phyloP scores from a whole-genome alignment of 1,284 basidiomycete species.

The Polyporus tsugae region DNA sequence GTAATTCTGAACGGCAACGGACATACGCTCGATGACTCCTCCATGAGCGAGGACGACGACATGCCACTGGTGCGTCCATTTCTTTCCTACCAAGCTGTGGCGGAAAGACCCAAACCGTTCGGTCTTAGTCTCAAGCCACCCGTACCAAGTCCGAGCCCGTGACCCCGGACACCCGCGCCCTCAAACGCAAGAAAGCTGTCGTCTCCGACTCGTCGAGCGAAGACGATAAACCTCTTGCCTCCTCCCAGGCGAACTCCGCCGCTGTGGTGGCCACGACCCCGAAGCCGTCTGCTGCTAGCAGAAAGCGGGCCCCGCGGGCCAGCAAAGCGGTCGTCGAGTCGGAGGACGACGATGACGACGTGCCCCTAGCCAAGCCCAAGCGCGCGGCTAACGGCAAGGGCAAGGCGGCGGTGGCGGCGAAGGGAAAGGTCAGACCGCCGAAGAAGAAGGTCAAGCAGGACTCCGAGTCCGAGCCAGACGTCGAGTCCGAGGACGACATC shows the following conservation, averaged over 20 bases:
- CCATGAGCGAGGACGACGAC: slow-evolving; percentile 73
- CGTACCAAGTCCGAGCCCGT: slow-evolving; percentile 56
- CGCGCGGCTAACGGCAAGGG: slow-evolving; percentile 38
- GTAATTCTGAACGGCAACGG: slow-evolving; percentile 56
- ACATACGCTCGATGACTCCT: slow-evolving; percentile 50
- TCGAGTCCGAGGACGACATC: slow-evolving; percentile 54
- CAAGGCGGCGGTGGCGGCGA: slow-evolving; percentile 25
- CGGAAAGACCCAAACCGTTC: slow-evolving; percentile 39
- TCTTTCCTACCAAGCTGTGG: slow-evolving; percentile 4
- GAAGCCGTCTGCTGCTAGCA: slow-evolving; percentile 37
- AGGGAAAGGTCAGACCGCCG: slow-evolving; percentile 46
- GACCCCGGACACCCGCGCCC: slow-evolving; percentile 50
- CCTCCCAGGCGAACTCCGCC: slow-evolving; percentile 62
- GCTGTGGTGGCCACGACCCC: slow-evolving; percentile 49
- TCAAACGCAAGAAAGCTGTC: slow-evolving; percentile 67
- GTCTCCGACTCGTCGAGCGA: slow-evolving; percentile 66
- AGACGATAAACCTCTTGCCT: slow-evolving; percentile 77
- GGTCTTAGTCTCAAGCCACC: slow-evolving; percentile 46
- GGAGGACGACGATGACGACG: slow-evolving; percentile 45
- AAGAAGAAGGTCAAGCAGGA: slow-evolving; percentile 78
- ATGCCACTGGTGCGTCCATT: slow-evolving; percentile 67
- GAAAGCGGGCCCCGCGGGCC: slow-evolving; percentile 44
- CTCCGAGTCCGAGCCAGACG: slow-evolving; percentile 47
- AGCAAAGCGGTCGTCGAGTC: slow-evolving; percentile 42
- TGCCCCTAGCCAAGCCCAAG: slow-evolving; percentile 39